Conservation (phyloP, 805 yeast genomes). For the Metschnikowia cerradonensis region DNA sequence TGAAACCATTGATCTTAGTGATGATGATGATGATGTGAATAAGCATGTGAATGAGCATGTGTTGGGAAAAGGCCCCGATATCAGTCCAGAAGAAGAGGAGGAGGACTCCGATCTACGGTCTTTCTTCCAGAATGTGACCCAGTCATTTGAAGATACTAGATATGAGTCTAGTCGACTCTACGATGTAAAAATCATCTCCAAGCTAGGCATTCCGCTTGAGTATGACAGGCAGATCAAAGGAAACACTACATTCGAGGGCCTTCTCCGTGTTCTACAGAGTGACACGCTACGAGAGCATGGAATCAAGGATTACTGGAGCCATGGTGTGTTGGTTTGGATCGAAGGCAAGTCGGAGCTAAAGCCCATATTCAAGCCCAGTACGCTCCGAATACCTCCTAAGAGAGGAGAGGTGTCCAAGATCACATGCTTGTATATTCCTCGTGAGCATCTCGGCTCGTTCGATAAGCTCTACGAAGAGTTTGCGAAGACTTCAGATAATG, state of each 20-base stretch:
- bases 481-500: slow-evolving; percentile 6
- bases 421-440: slow-evolving; percentile 21
- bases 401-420: slow-evolving; percentile 13
- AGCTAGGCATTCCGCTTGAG: slow-evolving; percentile 20
- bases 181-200: slow-evolving; percentile 26
- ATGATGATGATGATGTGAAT: too few relatives aligned
- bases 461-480: slow-evolving; percentile 31
- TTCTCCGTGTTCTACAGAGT: slow-evolving; percentile 5
- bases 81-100: background rate
- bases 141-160: slow-evolving; percentile 15
- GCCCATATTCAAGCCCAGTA: slow-evolving; percentile 37
- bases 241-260: slow-evolving; percentile 8
- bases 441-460: slow-evolving; percentile 17
- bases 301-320: slow-evolving; percentile 8
- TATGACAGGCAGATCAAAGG: slow-evolving; percentile 23
- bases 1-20: background rate
- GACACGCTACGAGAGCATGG: slow-evolving; percentile 7
- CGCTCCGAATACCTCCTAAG: slow-evolving; percentile 32
- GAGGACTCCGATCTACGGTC: slow-evolving; percentile 13
- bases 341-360: slow-evolving; percentile 37
- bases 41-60: background rate
- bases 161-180: slow-evolving; percentile 30
- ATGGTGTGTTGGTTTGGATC: slow-evolving; percentile 33
- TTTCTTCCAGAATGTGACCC: slow-evolving; percentile 16
- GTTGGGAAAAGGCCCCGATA: background rate